Evolutionary conservation across 306 rosid species (phyloP).

Genomic region (Hippophae rhamnoides): DNA sequence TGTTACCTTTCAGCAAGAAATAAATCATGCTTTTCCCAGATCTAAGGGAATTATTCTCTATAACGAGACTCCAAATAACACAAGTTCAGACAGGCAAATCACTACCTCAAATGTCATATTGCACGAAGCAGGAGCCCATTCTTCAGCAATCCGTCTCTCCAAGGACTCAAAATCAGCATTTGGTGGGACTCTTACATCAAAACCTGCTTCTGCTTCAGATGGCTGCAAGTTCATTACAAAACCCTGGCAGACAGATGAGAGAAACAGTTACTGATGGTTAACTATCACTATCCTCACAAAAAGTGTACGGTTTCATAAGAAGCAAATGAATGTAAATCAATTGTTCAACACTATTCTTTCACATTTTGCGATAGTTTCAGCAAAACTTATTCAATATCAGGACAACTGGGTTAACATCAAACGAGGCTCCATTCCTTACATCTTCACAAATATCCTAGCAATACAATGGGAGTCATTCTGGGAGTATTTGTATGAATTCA

Average conservation of each 20-base stretch:
- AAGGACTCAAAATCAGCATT: slow-evolving; percentile 32
- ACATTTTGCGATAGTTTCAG: no score
- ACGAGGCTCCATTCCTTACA: no score
- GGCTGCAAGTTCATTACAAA: slow-evolving; percentile 98
- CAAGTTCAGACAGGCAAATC: not conserved
- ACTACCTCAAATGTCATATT: slow-evolving; percentile 77
- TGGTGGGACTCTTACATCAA: slow-evolving; percentile 86
- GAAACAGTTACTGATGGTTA: not conserved
- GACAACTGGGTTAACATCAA: no score
- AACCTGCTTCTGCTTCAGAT: slow-evolving; percentile 97
- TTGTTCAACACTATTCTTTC: no score
- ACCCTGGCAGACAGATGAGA: slow-evolving; percentile 45
- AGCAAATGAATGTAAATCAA: not conserved
- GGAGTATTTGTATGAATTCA: no score
- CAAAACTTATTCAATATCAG: no score
- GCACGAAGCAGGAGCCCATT: slow-evolving; percentile 34
- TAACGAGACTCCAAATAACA: not conserved
- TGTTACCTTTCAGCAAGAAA: no score
- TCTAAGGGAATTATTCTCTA: no score
- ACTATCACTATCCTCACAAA: not conserved
- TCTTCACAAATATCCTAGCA: no score
- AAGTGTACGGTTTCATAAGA: not conserved
- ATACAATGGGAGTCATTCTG: no score
- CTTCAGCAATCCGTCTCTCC: slow-evolving; percentile 28
- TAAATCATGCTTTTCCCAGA: no score